A percentile compares a stretch with the other conserved stretches of the same genome.
phyloP scores from a whole-genome alignment of 257 asterid genomes.

The Scutellaria minor region DNA sequence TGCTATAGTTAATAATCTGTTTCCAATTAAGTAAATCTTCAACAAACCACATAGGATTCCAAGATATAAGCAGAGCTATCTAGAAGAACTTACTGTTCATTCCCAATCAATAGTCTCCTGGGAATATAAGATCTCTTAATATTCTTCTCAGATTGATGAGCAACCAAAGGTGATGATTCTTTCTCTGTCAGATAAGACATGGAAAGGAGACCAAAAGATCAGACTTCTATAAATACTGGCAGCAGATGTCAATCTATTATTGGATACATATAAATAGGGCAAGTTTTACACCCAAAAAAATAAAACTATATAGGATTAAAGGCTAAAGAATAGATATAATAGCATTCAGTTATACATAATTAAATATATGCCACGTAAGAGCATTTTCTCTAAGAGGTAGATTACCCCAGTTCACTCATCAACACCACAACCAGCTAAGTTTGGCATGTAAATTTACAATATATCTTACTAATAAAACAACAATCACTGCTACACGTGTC shows the following conservation, averaged over 20 bases:
- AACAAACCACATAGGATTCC: constrained; percentile 20
- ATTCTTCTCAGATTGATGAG: constrained; percentile 48
- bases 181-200: constrained; percentile 53
- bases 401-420: constrained; percentile 15
- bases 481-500: too few relatives aligned
- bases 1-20: not conserved
- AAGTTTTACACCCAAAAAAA: not conserved
- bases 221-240: constrained; percentile 27
- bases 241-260: not conserved
- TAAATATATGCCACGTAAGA: constrained; percentile 11
- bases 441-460: not conserved
- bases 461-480: too few relatives aligned
- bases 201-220: constrained; percentile 29
- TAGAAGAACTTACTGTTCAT: constrained; percentile 76
- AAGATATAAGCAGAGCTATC: constrained; percentile 23
- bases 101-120: constrained; percentile 77
- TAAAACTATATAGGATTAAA: not conserved
- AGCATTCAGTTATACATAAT: constrained; percentile 14
- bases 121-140: constrained; percentile 68
- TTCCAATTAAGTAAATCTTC: constrained; percentile 23
- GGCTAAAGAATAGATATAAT: not conserved
- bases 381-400: constrained; percentile 17
- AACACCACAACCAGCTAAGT: constrained; percentile 22
- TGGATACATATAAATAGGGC: constrained; percentile 7
- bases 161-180: constrained; percentile 48